Conservation (phyloP, 2,329 filamentous ascomycete genomes). For the Exophiala lecanii-corni region DNA sequence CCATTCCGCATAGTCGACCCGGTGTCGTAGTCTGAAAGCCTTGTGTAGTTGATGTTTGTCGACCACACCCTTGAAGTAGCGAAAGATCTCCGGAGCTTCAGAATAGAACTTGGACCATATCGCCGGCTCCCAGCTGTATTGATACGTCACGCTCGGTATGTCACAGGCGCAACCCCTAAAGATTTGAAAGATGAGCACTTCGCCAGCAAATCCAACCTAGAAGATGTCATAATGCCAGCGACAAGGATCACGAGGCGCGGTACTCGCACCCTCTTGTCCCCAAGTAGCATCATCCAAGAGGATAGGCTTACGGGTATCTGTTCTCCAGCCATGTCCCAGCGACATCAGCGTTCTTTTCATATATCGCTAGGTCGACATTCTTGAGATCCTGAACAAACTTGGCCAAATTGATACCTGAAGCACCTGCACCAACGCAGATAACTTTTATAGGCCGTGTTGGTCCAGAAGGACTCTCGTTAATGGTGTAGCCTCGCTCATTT, state of each 20-base stretch:
- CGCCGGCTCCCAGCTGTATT: constrained; percentile 35
- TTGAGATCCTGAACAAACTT: constrained; percentile 15
- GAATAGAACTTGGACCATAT: constrained; percentile 27
- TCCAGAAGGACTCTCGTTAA: too few species aligned
- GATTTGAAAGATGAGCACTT: too few species aligned
- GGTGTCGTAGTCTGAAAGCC: constrained; percentile 26
- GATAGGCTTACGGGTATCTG: too few species aligned
- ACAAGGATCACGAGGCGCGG: too few species aligned
- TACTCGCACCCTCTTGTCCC: too few species aligned
- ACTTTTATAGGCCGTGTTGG: constrained; percentile 8
- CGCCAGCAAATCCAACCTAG: too few species aligned
- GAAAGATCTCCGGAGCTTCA: constrained; percentile 25
- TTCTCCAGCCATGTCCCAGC: constrained; percentile 23
- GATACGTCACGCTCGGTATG: constrained; percentile 36
- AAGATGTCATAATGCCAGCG: too few species aligned
- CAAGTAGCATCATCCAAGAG: too few species aligned
- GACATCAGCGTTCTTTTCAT: constrained; percentile 28
- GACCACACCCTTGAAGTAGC: constrained; percentile 27
- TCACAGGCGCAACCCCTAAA: constrained; percentile 40
- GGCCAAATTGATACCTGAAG: constrained; percentile 37
- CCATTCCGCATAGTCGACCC: constrained; percentile 29
- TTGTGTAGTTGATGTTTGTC: constrained; percentile 24
- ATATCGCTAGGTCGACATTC: constrained; percentile 23
- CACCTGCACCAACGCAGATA: constrained; percentile 35
- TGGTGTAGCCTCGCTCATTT: too few species aligned